Conservation (phyloP, 2,329 filamentous ascomycete species). For the Hypoxylon sp. region DNA sequence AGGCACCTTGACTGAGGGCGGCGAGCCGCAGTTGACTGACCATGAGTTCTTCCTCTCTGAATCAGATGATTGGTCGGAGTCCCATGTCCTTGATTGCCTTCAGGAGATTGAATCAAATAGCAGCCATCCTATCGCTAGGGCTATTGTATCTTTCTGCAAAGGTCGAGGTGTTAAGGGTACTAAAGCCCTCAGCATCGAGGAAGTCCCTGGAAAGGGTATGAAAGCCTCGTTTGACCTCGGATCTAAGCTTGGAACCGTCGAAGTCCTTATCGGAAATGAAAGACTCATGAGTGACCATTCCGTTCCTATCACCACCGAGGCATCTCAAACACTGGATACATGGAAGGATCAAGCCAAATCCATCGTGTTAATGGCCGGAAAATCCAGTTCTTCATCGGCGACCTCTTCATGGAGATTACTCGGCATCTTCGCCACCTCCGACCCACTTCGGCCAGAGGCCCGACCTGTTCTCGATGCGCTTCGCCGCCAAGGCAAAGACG, state of each 20-base stretch:
- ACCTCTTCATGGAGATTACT: constrained; percentile 7
- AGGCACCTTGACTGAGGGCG: constrained; percentile 23
- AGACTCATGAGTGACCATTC: constrained; percentile 8
- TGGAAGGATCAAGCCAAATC: constrained; percentile 26
- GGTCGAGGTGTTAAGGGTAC: not conserved
- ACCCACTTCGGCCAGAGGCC: constrained; percentile 18
- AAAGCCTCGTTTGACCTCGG: constrained; percentile 16
- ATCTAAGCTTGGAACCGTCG: not conserved
- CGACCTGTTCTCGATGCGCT: constrained; percentile 12
- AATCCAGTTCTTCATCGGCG: not conserved
- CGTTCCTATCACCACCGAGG: not conserved
- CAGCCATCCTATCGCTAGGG: constrained; percentile 20
- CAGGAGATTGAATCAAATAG: constrained; percentile 18
- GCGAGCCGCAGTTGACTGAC: constrained; percentile 21
- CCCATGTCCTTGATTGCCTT: constrained; percentile 7
- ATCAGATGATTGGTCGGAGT: constrained; percentile 14
- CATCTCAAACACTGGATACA: constrained; percentile 3
- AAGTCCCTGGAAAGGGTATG: constrained; percentile 20
- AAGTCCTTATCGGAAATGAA: constrained; percentile 21
- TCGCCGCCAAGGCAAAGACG: constrained; percentile 19
- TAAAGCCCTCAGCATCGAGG: constrained; percentile 8
- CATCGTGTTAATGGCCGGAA: constrained; percentile 8
- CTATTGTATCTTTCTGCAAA: constrained; percentile 13
- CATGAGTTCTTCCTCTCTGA: constrained; percentile 11
- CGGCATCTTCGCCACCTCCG: constrained; percentile 17